Evolutionary conservation across 495 filamentous ascomycete species (phyloP), one percentile per base, ranked within the genome.

Genomic region (Xeromyces bisporus): DNA sequence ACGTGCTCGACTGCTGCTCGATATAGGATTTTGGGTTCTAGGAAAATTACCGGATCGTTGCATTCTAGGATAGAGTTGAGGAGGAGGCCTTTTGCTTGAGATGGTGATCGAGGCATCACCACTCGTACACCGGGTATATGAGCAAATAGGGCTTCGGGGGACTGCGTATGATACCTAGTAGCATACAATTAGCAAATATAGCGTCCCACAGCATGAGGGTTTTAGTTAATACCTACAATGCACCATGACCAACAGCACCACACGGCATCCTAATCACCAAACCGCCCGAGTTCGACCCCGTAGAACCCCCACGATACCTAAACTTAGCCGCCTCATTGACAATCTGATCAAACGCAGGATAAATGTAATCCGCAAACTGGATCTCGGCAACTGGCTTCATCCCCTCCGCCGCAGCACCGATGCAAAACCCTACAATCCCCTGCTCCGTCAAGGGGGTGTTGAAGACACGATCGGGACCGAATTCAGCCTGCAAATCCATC

Each of bases 351-450:
- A 96, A 96, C 1, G 89, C 85, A 2, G 89, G 89, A 53, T 77
- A 96, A 25, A 97, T 75, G 51, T 97, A 97, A 55, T 97, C 89
- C 21, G 89, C 91, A 46, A 97, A 97, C 55, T 97, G 89, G 31
- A 97, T 89, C 58, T 97, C 89, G 1, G 91, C 87, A 11, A 97
- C 71, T 0, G 89, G 80, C 31, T 77, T 80, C 79, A 93, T 83
- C 4, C 89, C 89, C 55, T 93, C 77, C 12, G 81, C 77, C 0
- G 87, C 87, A 11, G 74, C 70, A 1, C 89, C 89, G 44, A 93
- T 82, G 7, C 77, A 91, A 44, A 96, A 96, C 0, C 89, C 89
- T 31, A 87, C 69, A 42, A 97, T 92, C 1, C 89, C 89, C 53
- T 96, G 89, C 43, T 97, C 89, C 8, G 75, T 77, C 42, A 97